A percentile compares a stretch with the other conserved stretches of the same genome.
These are phyloP conservation scores for Pneumocystis sp. DNA, from an alignment of 1,139 yeast genomes.

Conservation along the genomic window DNA sequence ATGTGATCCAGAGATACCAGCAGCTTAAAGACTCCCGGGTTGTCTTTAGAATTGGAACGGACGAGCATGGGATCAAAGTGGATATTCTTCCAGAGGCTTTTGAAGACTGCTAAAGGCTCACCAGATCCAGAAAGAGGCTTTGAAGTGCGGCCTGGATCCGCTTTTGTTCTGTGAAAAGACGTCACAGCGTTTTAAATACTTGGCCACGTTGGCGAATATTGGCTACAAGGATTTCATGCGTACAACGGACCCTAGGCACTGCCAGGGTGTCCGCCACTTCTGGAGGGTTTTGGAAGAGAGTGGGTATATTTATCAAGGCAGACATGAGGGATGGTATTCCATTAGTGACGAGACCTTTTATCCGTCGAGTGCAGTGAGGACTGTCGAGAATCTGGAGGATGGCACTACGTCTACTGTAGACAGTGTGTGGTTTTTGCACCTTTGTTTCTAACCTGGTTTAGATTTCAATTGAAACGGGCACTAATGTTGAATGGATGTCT, in stretches of 20 bases:
- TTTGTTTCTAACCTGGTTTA: not conserved
- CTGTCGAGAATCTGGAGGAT: constrained; percentile 27
- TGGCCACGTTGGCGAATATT: constrained; percentile 46
- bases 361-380: constrained; percentile 61
- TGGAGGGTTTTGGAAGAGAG: constrained; percentile 50
- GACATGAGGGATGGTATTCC: constrained; percentile 90
- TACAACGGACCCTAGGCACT: constrained; percentile 77
- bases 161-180: constrained; percentile 58
- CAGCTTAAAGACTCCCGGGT: constrained; percentile 30
- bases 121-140: constrained; percentile 55
- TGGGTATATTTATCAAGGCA: constrained; percentile 65
- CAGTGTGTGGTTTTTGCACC: not conserved
- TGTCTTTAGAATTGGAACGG: constrained; percentile 79
- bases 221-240: constrained; percentile 66
- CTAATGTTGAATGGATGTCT: constrained; percentile 56
- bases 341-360: constrained; percentile 89
- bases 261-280: constrained; percentile 44
- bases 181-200: constrained; percentile 43
- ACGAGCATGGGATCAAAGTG: constrained; percentile 80
- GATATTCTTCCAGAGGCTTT: not conserved
- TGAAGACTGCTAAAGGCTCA: not conserved
- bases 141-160: constrained; percentile 42
- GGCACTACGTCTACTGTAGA: constrained; percentile 17
- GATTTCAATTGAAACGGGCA: constrained; percentile 61
- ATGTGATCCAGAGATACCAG: constrained; percentile 64